These are phyloP conservation scores for Lactarius hengduanensis DNA, from an alignment of 768 basidiomycete genomes.

Conservation along the genomic window DNA sequence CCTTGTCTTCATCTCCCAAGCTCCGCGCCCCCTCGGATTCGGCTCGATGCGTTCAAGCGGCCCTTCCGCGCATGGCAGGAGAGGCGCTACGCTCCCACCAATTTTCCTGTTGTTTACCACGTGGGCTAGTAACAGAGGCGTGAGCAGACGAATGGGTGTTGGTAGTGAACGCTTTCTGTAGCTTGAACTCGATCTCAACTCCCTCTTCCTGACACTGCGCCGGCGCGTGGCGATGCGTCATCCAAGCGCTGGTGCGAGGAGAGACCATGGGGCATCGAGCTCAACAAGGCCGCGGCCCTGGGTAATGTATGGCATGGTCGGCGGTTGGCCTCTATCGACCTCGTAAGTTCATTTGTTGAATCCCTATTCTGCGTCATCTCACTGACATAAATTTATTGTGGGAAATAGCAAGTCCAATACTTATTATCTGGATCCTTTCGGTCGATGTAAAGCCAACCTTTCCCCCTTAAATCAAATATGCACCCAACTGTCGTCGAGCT, in stretches of 20 bases:
- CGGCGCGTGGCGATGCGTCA: not conserved
- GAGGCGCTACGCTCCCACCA: constrained; percentile 25
- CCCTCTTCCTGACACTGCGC: constrained; percentile 4
- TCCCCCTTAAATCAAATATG: too few relatives aligned
- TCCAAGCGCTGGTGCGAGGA: constrained; percentile 1
- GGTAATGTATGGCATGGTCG: too few relatives aligned
- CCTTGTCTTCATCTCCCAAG: too few relatives aligned
- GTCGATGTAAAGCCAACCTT: too few relatives aligned
- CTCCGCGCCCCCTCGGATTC: constrained; percentile 75
- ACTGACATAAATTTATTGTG: too few relatives aligned
- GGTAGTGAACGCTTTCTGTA: constrained; percentile 53
- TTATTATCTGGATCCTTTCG: too few relatives aligned
- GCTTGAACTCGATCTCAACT: constrained; percentile 58
- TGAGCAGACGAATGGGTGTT: not conserved
- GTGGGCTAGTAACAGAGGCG: not conserved
- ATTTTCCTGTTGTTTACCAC: not conserved
- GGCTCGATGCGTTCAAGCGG: constrained; percentile 49
- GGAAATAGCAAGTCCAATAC: too few relatives aligned
- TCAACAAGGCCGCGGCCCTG: not conserved
- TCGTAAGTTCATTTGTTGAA: too few relatives aligned
- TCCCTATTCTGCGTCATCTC: too few relatives aligned
- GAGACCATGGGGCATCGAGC: constrained; percentile 28
- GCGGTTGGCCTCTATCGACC: too few relatives aligned
- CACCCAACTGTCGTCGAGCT: too few relatives aligned
- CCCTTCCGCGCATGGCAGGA: constrained; percentile 70